Conservation (phyloP, 768 basidiomycete species). For the Ramaria sp. region DNA sequence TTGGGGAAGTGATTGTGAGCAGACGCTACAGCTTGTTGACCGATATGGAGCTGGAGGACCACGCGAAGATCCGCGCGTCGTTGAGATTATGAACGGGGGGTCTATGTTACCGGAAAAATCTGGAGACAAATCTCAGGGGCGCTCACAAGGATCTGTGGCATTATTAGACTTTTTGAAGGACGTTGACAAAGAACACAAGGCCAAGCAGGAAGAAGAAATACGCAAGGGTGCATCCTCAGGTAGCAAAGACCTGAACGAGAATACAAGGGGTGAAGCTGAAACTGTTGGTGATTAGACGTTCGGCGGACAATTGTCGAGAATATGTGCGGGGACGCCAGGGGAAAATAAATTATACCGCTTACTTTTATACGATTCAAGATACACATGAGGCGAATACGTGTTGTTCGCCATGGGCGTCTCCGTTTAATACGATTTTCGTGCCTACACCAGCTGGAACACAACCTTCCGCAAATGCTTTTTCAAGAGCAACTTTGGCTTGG, state of each 20-base stretch:
- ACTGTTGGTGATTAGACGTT: neutral
- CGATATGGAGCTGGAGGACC: slow-evolving; percentile 14
- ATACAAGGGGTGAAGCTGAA: neutral
- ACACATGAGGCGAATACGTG: slow-evolving; percentile 16
- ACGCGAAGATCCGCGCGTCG: slow-evolving; percentile 12
- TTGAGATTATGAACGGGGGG: slow-evolving; percentile 13
- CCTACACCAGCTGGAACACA: slow-evolving; percentile 75
- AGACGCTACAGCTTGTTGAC: slow-evolving; percentile 13
- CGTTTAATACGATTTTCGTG: slow-evolving; percentile 41
- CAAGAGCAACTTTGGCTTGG: slow-evolving; percentile 60
- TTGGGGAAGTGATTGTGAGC: slow-evolving; percentile 17
- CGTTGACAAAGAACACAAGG: slow-evolving; percentile 12
- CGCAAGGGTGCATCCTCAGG: neutral
- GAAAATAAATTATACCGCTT: neutral
- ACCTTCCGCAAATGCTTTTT: slow-evolving; percentile 56
- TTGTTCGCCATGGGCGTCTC: slow-evolving; percentile 21
- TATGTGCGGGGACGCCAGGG: neutral
- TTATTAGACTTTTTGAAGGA: slow-evolving; percentile 13
- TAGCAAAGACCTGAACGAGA: neutral
- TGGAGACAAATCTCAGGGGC: neutral
- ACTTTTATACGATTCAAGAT: neutral
- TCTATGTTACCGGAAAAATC: slow-evolving; percentile 14
- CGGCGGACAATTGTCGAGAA: neutral
- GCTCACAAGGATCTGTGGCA: slow-evolving; percentile 11
- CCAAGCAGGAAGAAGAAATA: neutral